phyloP scores from a whole-genome alignment of 2,329 filamentous ascomycete genomes.

The Rutstroemia sp. region DNA sequence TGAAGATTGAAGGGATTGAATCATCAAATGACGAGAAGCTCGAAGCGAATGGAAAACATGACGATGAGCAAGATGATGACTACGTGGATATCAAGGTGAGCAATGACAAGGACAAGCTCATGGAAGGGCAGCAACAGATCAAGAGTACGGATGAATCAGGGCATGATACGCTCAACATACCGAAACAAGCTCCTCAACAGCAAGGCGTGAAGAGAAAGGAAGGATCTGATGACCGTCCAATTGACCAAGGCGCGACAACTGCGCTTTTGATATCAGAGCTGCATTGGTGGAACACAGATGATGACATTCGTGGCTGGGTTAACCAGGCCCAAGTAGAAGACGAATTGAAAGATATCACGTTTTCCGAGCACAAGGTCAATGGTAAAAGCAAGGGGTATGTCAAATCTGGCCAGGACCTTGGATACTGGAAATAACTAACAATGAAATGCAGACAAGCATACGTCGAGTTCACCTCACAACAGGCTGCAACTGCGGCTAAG shows the following conservation, averaged over 20 bases:
- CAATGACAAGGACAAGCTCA: slow-evolving; percentile 26
- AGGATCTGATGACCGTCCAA: slow-evolving; percentile 48
- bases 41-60: slow-evolving; percentile 21
- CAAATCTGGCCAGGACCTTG: background rate
- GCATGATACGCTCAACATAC: slow-evolving; percentile 30
- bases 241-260: slow-evolving; percentile 53
- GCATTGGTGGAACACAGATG: slow-evolving; percentile 95
- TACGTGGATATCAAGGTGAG: slow-evolving; percentile 36
- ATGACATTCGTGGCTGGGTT: slow-evolving; percentile 85
- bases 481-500: slow-evolving; percentile 81
- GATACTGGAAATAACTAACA: background rate
- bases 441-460: slow-evolving; percentile 54
- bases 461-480: slow-evolving; percentile 73
- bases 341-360: slow-evolving; percentile 86
- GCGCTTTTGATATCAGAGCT: slow-evolving; percentile 84
- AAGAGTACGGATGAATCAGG: slow-evolving; percentile 35
- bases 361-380: slow-evolving; percentile 98
- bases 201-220: slow-evolving; percentile 56
- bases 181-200: slow-evolving; percentile 34
- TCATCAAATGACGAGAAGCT: slow-evolving; percentile 16
- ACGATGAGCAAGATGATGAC: slow-evolving; percentile 34
- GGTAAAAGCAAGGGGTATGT: slow-evolving; percentile 95
- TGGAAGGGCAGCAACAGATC: slow-evolving; percentile 34
- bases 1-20: slow-evolving; percentile 31
- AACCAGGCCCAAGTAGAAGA: slow-evolving; percentile 72